Percentiles rank a stretch among this genome's conserved stretches.
Evolutionary conservation across 1,139 yeast genomes (phyloP).

Genomic region (Suzukiozyma palmioleophila): DNA sequence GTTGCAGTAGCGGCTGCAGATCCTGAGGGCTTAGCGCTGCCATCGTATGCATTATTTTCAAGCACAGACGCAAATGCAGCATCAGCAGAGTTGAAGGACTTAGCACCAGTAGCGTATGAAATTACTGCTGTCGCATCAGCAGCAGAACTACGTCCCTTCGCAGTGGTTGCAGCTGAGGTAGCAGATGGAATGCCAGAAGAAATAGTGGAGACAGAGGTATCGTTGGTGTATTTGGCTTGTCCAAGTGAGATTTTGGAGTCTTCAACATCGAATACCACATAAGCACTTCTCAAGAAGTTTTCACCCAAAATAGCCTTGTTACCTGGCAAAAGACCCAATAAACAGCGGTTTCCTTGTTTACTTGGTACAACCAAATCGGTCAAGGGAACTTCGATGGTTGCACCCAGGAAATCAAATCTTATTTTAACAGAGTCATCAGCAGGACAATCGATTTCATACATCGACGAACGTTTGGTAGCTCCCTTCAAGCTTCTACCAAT

Average conservation of each 20-base stretch:
- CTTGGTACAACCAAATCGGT: conserved; percentile 13
- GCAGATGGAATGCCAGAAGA: conserved; percentile 1
- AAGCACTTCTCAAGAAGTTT: conserved; percentile 66
- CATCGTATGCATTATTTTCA: too few species aligned
- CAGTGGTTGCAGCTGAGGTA: too few species aligned
- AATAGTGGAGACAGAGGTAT: conserved; percentile 39
- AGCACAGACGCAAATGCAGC: too few species aligned
- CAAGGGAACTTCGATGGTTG: conserved; percentile 24
- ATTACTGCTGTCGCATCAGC: too few species aligned
- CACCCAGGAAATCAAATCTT: conserved; percentile 26
- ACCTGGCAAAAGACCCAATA: conserved; percentile 24
- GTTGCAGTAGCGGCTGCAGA: too few species aligned
- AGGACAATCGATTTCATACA: conserved; percentile 15
- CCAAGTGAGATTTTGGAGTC: conserved; percentile 63
- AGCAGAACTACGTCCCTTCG: too few species aligned
- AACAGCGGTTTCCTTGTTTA: conserved; percentile 15
- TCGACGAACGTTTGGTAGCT: too few species aligned
- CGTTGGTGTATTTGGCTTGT: conserved; percentile 42
- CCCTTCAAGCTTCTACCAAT: too few species aligned
- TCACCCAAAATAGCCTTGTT: conserved; percentile 51
- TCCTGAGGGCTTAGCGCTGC: too few species aligned
- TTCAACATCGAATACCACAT: conserved; percentile 75
- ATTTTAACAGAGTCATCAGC: conserved; percentile 11
- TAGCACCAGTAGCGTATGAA: too few species aligned
- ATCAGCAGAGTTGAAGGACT: too few species aligned